A percentile compares a stretch with the other conserved stretches of the same genome.
These are phyloP conservation scores for Bassia scoparia DNA, from an alignment of 148 eudicot species.

Conservation along the genomic window DNA sequence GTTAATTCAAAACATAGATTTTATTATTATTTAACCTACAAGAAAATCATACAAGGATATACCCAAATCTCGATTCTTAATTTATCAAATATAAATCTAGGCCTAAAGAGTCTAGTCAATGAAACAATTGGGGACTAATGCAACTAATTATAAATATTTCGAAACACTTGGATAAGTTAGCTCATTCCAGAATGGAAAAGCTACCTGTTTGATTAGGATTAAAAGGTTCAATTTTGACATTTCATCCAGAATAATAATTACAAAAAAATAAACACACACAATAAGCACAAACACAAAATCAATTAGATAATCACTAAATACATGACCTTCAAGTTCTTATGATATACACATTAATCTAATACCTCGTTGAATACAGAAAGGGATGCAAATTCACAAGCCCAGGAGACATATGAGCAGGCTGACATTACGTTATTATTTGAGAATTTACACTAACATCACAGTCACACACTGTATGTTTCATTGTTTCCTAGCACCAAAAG, in stretches of 20 bases:
- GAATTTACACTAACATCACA: background rate
- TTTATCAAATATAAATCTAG: background rate
- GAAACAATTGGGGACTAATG: background rate
- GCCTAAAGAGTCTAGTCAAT: background rate
- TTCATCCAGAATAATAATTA: background rate
- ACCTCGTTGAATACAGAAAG: background rate
- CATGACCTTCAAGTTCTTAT: background rate
- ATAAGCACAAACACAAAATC: background rate
- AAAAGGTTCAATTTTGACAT: background rate
- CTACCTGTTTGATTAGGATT: background rate
- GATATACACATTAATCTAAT: background rate
- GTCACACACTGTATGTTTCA: no score
- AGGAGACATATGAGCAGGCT: background rate
- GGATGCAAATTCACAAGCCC: background rate
- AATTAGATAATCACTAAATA: background rate
- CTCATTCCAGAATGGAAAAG: background rate
- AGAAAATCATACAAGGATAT: background rate
- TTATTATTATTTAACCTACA: no score
- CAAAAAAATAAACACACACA: no score
- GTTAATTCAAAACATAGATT: background rate
- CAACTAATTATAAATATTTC: background rate
- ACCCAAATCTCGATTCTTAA: slow-evolving; percentile 2
- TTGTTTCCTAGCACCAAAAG: background rate
- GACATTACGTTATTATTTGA: no score
- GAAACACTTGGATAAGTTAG: background rate